phyloP scores from a whole-genome alignment of 164 flowering plant species.

The Nymphaea thermarum region DNA sequence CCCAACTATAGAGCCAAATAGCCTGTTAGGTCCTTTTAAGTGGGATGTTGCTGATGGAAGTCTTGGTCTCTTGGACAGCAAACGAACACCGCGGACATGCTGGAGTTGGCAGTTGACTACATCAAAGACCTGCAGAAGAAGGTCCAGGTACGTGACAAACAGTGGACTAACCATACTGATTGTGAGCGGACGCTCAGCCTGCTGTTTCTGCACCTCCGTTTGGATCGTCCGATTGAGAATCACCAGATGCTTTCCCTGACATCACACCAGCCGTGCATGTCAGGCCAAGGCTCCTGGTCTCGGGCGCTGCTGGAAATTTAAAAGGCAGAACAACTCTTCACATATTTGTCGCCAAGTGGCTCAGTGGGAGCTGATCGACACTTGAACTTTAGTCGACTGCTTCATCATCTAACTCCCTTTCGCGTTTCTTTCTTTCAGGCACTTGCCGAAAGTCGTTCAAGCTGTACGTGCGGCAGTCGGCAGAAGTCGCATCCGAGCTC shows the following conservation, averaged over 20 bases:
- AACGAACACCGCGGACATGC: constrained; percentile 96
- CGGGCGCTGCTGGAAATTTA: not conserved
- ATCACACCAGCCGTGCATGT: not conserved
- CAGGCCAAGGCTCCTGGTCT: not conserved
- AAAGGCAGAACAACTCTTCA: not conserved
- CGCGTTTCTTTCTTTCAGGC: constrained; percentile 22
- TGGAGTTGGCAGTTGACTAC: constrained; percentile 91
- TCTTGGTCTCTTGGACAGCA: constrained; percentile 34
- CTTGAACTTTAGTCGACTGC: not conserved
- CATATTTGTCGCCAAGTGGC: not conserved
- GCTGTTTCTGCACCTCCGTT: not conserved
- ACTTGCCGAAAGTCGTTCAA: constrained; percentile 39
- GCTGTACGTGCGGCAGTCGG: constrained; percentile 49
- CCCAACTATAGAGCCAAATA: no score
- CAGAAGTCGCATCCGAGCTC: constrained; percentile 16
- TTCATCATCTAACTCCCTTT: not conserved
- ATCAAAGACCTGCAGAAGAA: constrained; percentile 82
- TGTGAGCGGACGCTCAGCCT: not conserved
- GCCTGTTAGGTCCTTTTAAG: not conserved
- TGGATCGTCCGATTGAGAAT: not conserved
- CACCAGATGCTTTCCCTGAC: not conserved
- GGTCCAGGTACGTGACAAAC: constrained; percentile 41
- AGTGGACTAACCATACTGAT: not conserved
- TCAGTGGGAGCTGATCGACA: not conserved
- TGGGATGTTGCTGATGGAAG: not conserved